phyloP scores from a whole-genome alignment of 495 filamentous ascomycete genomes.

The Neurospora tetrasperma region DNA sequence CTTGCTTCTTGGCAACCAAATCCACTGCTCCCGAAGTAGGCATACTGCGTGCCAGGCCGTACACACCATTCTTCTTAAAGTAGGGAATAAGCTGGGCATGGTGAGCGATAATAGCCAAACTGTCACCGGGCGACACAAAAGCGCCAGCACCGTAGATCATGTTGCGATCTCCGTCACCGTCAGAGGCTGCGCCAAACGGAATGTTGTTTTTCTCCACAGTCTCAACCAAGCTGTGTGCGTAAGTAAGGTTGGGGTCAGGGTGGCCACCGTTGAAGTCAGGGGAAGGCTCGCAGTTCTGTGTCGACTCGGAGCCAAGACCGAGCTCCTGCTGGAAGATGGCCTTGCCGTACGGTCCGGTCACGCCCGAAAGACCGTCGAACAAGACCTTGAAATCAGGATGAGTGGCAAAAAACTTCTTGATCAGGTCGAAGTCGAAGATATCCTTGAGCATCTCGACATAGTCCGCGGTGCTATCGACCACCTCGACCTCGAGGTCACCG shows the following conservation, averaged over 20 bases:
- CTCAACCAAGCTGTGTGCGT: conserved; percentile 89
- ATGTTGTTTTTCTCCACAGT: conserved; percentile 83
- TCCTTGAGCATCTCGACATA: conserved; percentile 93
- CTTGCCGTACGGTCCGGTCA: conserved; percentile 89
- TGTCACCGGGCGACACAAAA: conserved; percentile 96
- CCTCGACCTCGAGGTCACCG: conserved; percentile 81
- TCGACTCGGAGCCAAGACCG: conserved; percentile 62
- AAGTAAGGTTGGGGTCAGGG: conserved; percentile 97
- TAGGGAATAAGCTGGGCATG: conserved; percentile 91
- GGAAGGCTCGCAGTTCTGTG: conserved; percentile 84
- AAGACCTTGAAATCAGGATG: conserved; percentile 93
- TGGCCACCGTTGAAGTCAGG: conserved; percentile 96
- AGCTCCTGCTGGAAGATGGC: conserved; percentile 93
- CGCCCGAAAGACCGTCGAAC: conserved; percentile 88
- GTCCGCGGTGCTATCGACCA: conserved; percentile 84
- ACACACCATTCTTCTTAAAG: conserved; percentile 94
- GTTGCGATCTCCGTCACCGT: conserved; percentile 97
- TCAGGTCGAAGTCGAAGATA: conserved; percentile 94
- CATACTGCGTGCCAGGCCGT: conserved; percentile 92
- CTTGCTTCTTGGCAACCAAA: conserved; percentile 87
- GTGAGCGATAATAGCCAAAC: conserved; percentile 94
- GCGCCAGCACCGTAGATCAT: conserved; percentile 98
- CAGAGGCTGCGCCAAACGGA: conserved; percentile 91
- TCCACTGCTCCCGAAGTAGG: conserved; percentile 93
- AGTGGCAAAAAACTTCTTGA: conserved; percentile 77